A percentile compares a stretch with the other conserved stretches of the same genome.
These are phyloP conservation scores for Alternaria triticina DNA, from an alignment of 2,329 filamentous ascomycete species.

Conservation along the genomic window DNA sequence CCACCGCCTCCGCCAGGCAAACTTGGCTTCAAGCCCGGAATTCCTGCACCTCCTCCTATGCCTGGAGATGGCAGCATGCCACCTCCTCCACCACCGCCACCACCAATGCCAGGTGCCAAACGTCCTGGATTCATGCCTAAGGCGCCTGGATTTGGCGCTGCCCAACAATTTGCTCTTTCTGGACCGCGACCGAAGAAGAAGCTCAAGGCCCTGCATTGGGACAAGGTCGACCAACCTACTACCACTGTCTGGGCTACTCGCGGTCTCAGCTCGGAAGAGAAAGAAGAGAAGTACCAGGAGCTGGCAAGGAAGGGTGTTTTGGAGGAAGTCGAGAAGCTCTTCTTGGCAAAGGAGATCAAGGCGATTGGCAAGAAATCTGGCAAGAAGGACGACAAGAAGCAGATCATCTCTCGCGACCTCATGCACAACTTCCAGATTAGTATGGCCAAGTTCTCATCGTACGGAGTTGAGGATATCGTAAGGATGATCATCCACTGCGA, in stretches of 20 bases:
- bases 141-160: conserved; percentile 58
- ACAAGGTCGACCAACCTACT: conserved; percentile 92
- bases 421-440: conserved; percentile 68
- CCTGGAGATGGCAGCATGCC: conserved; percentile 56
- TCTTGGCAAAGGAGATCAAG: conserved; percentile 97
- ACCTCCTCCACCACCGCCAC: conserved; percentile 63
- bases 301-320: conserved; percentile 93
- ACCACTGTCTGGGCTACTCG: conserved; percentile 93
- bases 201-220: conserved; percentile 98
- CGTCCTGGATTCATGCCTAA: conserved; percentile 77
- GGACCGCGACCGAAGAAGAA: conserved; percentile 96
- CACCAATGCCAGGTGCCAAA: conserved; percentile 64
- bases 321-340: conserved; percentile 96
- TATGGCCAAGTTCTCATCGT: conserved; percentile 88
- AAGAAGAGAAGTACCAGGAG: conserved; percentile 95
- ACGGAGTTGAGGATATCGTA: conserved; percentile 81
- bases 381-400: conserved; percentile 95
- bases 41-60: conserved; percentile 57
- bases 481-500: conserved; percentile 97
- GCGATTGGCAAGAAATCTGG: conserved; percentile 72
- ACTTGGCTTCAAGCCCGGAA: conserved; percentile 47
- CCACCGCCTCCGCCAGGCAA: conserved; percentile 58
- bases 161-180: conserved; percentile 71
- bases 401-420: conserved; percentile 89
- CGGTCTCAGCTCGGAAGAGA: conserved; percentile 81